These are phyloP conservation scores for Clavispora santaluciae DNA, from an alignment of 805 yeast species.

Conservation along the genomic window DNA sequence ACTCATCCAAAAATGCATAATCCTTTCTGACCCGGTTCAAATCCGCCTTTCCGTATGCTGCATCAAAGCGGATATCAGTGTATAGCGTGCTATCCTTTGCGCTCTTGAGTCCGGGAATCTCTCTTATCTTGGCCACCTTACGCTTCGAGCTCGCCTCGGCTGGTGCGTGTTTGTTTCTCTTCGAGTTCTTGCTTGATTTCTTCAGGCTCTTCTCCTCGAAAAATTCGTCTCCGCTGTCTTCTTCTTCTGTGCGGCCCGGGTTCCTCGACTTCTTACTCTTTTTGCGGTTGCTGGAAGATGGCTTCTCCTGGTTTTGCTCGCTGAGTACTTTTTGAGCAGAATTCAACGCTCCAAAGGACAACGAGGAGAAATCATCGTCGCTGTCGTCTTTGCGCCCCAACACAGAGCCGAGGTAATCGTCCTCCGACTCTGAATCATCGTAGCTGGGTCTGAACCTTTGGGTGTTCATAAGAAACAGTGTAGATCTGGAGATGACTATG, in stretches of 20 bases:
- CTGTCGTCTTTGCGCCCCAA: constrained; percentile 17
- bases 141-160: constrained; percentile 69
- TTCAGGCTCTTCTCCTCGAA: constrained; percentile 23
- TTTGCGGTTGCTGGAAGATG: neutral
- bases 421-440: constrained; percentile 16
- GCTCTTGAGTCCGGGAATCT: constrained; percentile 60
- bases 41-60: constrained; percentile 84
- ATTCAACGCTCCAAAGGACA: constrained; percentile 65
- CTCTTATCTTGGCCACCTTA: constrained; percentile 65
- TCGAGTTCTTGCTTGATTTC: constrained; percentile 14
- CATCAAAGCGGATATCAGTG: constrained; percentile 85
- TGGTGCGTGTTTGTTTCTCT: constrained; percentile 77
- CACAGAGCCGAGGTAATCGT: constrained; percentile 15
- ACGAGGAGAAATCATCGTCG: constrained; percentile 46
- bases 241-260: constrained; percentile 15
- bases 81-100: constrained; percentile 42
- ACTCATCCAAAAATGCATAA: constrained; percentile 82
- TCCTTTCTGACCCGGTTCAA: constrained; percentile 61
- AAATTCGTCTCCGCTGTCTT: constrained; percentile 16
- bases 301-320: constrained; percentile 7
- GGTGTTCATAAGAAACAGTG: neutral
- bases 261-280: constrained; percentile 10
- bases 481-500: neutral
- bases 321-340: constrained; percentile 51
- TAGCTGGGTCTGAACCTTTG: constrained; percentile 8